phyloP scores from a whole-genome alignment of 345 rosid species.

The Excoecaria cochinchinensis region DNA sequence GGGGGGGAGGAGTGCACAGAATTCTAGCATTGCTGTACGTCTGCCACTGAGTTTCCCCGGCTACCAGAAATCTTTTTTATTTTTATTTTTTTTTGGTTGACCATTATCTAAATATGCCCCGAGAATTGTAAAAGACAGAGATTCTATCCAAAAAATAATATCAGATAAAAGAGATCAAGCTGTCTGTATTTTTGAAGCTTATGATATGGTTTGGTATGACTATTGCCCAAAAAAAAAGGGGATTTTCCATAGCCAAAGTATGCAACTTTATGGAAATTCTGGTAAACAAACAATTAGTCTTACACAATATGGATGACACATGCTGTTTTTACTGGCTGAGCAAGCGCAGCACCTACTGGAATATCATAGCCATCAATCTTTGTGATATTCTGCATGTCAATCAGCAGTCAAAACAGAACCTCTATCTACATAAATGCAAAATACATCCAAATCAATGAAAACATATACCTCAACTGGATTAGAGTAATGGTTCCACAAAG shows the following conservation, averaged over 20 bases:
- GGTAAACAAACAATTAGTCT: slow-evolving; percentile 27
- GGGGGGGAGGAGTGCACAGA: no score
- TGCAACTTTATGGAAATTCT: background rate
- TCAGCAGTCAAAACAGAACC: slow-evolving; percentile 27
- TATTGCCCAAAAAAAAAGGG: background rate
- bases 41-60: no score
- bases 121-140: background rate
- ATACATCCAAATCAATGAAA: background rate
- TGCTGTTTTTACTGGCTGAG: slow-evolving; percentile 58
- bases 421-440: slow-evolving; percentile 5
- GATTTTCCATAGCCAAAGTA: background rate
- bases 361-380: slow-evolving; percentile 30
- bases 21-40: no score
- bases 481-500: slow-evolving; percentile 62
- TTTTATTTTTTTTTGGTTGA: no score
- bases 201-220: background rate
- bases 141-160: background rate
- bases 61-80: no score
- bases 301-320: slow-evolving; percentile 57
- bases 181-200: slow-evolving; percentile 1
- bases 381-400: slow-evolving; percentile 49
- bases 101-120: background rate
- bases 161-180: background rate
- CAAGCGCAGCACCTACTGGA: slow-evolving; percentile 53
- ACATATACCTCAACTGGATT: slow-evolving; percentile 46